Base-by-base conservation (phyloP, 2,329 filamentous ascomycete genomes). In the Curvularia sp. region DNA sequence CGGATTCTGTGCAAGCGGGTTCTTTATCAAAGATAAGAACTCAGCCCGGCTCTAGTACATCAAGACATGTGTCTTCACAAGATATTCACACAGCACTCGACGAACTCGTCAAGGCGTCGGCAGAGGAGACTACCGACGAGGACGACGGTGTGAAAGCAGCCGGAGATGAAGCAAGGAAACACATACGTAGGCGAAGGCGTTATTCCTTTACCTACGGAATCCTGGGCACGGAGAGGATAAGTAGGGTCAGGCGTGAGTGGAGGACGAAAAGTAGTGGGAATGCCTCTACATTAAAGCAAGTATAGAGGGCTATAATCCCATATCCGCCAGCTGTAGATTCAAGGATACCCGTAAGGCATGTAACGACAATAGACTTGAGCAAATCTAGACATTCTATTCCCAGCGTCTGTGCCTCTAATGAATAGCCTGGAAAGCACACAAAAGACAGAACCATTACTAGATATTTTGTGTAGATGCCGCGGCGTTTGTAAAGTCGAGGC, bases 391-490 rank as follows among this genome's bases (percentile, higher is more conserved):
- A 43, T 43, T 8, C 7, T 15, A 7, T 26, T 43, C 6, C 3
- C 5, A 26, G 26, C 12, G 13, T n/a, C 24, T 26, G 7, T 8
- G 13, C 24, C 26, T 7, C 6, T 26, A 5, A 13, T n/a, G 13
- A 43, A 43, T 5, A n/a, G 22, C 5, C 13, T 35, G 33, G 13
- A 15, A 35, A n/a, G 13, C 13, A 42, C 5, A 9, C 15, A 13
- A 13, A 10, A 1, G 20, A 12, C 20, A 43, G 41, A 26, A 26
- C 13, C 12, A 43, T 20, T 6, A 15, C 3, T 24, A 8, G 13
- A 26, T n/a, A 43, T 13, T 42, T 15, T 15, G 15, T 51, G 52
- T 60, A 54, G 28, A 56, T 43, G 49, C 62, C 62, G 62, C 62
- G 62, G 60, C 52, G 44, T 58, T 64, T 64, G 62, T 18, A 38